Evolutionary conservation across 192 early-diverging fungal species (phyloP).

Genomic region (Linnemannia exigua): DNA sequence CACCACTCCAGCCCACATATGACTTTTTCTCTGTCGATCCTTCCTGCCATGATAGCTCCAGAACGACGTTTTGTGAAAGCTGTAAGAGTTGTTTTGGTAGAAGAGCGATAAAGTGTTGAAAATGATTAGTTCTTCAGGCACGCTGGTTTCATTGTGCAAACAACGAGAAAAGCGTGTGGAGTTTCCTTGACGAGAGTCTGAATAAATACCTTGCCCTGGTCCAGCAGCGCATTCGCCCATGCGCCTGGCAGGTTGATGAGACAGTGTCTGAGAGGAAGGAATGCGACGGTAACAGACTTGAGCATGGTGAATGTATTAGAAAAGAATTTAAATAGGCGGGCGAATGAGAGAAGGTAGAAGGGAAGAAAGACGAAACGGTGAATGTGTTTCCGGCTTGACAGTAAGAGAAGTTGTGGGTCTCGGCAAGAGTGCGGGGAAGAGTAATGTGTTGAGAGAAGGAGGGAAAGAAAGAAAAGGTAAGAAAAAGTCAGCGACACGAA

Average conservation of each 20-base stretch:
- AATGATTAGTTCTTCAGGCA: background rate
- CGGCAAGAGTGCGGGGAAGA: background rate
- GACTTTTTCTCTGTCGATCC: slow-evolving; percentile 58
- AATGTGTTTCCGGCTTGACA: background rate
- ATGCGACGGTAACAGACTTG: slow-evolving; percentile 73
- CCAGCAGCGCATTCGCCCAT: slow-evolving; percentile 81
- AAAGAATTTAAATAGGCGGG: background rate
- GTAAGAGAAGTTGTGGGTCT: background rate
- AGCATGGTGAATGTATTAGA: slow-evolving; percentile 57
- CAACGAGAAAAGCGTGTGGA: background rate
- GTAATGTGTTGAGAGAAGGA: background rate
- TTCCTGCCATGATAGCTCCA: slow-evolving; percentile 68
- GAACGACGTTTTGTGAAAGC: slow-evolving; percentile 73
- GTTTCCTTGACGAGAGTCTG: background rate
- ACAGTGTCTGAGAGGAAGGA: slow-evolving; percentile 74
- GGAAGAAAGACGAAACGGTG: background rate
- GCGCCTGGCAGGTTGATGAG: slow-evolving; percentile 81
- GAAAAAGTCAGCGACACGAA: background rate
- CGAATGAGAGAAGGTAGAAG: background rate
- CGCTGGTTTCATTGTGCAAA: background rate
- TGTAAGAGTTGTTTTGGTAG: slow-evolving; percentile 7
- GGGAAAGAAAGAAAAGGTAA: background rate
- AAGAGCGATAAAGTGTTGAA: background rate
- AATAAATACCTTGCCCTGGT: slow-evolving; percentile 73
- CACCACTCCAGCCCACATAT: slow-evolving; percentile 79